Evolutionary conservation across 169 alveolate species (phyloP).

Genomic region (Babesia sp.): DNA sequence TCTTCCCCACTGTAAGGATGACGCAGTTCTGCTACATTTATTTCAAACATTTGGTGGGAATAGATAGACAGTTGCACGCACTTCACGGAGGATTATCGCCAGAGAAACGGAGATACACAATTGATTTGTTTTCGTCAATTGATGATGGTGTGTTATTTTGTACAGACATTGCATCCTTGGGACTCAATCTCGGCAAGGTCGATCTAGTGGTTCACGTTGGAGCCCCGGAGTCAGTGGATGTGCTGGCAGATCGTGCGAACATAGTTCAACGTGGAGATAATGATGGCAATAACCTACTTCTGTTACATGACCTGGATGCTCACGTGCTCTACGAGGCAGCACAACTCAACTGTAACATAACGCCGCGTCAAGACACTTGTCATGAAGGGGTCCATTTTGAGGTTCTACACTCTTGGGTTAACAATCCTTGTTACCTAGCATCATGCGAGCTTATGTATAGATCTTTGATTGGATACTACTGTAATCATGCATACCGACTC

Average conservation of each 20-base stretch:
- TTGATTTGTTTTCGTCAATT: constrained; percentile 39
- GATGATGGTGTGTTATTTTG: constrained; percentile 46
- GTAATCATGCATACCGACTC: constrained; percentile 48
- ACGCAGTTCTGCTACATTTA: constrained; percentile 60
- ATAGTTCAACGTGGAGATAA: not conserved
- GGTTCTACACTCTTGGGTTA: constrained; percentile 13
- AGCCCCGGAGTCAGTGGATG: constrained; percentile 32
- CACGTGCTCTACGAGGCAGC: constrained; percentile 59
- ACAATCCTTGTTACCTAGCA: constrained; percentile 17
- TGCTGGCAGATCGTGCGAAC: constrained; percentile 21
- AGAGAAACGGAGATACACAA: constrained; percentile 46
- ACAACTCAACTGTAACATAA: constrained; percentile 19
- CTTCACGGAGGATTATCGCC: constrained; percentile 54
- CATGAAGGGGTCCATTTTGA: not conserved
- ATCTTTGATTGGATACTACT: constrained; percentile 51
- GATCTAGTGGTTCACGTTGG: constrained; percentile 56
- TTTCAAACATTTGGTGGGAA: constrained; percentile 33
- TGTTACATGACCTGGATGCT: constrained; percentile 58
- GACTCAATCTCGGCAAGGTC: constrained; percentile 34
- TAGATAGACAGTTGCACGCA: constrained; percentile 8
- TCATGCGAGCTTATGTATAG: constrained; percentile 60
- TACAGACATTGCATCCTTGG: constrained; percentile 52
- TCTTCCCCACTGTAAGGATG: constrained; percentile 69
- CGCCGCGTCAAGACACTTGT: not conserved
- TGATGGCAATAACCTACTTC: not conserved